Evolutionary conservation across 192 early-diverging fungal species (phyloP).

Genomic region (Lunasporangiospora selenospora): DNA sequence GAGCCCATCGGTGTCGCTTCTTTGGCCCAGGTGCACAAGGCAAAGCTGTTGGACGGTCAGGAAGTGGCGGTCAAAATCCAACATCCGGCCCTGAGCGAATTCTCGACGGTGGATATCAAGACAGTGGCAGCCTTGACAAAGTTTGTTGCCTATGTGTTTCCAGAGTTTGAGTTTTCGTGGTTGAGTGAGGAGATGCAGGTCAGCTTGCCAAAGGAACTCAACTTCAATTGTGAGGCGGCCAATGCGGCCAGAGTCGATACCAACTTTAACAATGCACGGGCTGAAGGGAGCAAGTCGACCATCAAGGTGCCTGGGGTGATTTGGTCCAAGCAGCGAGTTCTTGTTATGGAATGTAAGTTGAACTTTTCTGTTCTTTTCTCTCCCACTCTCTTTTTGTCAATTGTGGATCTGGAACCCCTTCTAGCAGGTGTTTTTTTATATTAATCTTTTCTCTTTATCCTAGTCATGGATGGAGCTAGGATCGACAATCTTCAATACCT

Average conservation of each 20-base stretch:
- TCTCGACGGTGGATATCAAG: slow-evolving; percentile 82
- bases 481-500: slow-evolving; percentile 82
- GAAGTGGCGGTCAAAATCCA: slow-evolving; percentile 95
- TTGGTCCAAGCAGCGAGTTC: slow-evolving; percentile 76
- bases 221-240: slow-evolving; percentile 81
- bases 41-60: slow-evolving; percentile 68
- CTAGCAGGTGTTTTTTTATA: not conserved
- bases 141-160: slow-evolving; percentile 75
- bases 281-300: slow-evolving; percentile 44
- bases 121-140: slow-evolving; percentile 69
- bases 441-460: slow-evolving; percentile 44
- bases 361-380: not conserved
- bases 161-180: slow-evolving; percentile 94
- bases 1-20: slow-evolving; percentile 92
- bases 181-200: slow-evolving; percentile 85
- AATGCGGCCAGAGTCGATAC: slow-evolving; percentile 74
- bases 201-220: slow-evolving; percentile 85
- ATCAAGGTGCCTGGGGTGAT: slow-evolving; percentile 83
- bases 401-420: not conserved
- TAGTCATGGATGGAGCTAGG: slow-evolving; percentile 54
- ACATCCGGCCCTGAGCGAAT: slow-evolving; percentile 82
- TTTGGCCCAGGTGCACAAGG: slow-evolving; percentile 92
- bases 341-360: slow-evolving; percentile 85
- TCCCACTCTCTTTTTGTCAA: not conserved
- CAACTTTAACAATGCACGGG: slow-evolving; percentile 62